These are phyloP conservation scores for Lasiodiplodia citricola DNA, from an alignment of 2,329 filamentous ascomycete genomes.

Conservation along the genomic window DNA sequence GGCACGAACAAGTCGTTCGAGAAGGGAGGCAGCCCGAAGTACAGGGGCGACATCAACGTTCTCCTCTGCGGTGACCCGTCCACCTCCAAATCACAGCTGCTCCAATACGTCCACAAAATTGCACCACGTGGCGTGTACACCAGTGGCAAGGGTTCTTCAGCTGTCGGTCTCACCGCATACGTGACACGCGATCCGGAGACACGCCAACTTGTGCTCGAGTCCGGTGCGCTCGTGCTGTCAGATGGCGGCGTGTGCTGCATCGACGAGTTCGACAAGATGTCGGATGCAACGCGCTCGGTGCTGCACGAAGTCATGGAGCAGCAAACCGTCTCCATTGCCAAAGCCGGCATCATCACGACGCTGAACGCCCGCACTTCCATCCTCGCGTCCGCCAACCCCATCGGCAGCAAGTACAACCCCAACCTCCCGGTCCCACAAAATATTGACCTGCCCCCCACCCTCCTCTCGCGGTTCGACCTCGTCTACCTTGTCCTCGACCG, in stretches of 20 bases:
- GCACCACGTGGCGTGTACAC: constrained; percentile 85
- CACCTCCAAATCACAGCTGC: constrained; percentile 91
- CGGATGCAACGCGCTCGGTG: constrained; percentile 73
- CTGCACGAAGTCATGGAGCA: constrained; percentile 84
- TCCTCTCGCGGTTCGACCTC: constrained; percentile 94
- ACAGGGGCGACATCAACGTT: constrained; percentile 96
- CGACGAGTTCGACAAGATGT: constrained; percentile 83
- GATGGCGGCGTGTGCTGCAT: constrained; percentile 80
- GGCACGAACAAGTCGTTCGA: constrained; percentile 98
- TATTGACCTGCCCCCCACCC: constrained; percentile 93
- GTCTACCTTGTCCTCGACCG: constrained; percentile 96
- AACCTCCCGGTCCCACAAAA: constrained; percentile 96
- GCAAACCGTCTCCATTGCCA: constrained; percentile 78
- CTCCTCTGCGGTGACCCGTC: constrained; percentile 96
- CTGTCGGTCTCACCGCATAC: constrained; percentile 78
- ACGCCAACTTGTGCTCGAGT: constrained; percentile 74
- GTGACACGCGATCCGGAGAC: constrained; percentile 77
- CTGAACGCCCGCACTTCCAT: constrained; percentile 95
- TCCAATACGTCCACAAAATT: constrained; percentile 96
- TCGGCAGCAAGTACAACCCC: constrained; percentile 96
- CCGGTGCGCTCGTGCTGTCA: constrained; percentile 73
- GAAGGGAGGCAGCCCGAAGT: constrained; percentile 93
- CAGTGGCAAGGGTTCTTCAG: constrained; percentile 76
- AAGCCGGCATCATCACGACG: constrained; percentile 82
- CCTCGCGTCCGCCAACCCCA: constrained; percentile 95